Evolutionary conservation across 2,329 filamentous ascomycete genomes (phyloP), one percentile per base, ranked within the genome.

Genomic region (Davidsoniella eucalypti): DNA sequence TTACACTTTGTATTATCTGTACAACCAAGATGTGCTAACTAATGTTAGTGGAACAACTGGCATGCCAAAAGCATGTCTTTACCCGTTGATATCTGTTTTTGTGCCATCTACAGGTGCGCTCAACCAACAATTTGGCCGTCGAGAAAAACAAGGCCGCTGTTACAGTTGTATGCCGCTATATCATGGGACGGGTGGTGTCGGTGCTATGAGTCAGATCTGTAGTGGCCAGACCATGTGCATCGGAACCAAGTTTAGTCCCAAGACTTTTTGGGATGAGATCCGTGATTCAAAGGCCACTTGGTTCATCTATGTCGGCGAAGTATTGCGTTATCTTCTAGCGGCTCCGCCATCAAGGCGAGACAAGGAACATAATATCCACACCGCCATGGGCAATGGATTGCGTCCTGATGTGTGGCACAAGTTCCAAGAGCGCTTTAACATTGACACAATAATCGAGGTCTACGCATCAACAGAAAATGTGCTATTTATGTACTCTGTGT

Each of bases 301-400:
- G 58, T 84, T 87, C 56, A 76, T 83, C 16, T 88, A 88, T 58
- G 84, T 88, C 2, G 84, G 84, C 57, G 84, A 88, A 61, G 85
- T 81, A 0, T 75, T 83, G 5, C 73, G 84, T 0, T 88, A 87
- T 56, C 69, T 88, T 1, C 70, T 87, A 10, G 78, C 82, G 0
- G 74, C 75, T 1, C 81, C 82, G 2, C 74, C 75, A 0, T 75
- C 72, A n/a, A 69, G 75, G 0, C 68, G 76, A 5, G 79, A 83
- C 61, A 70, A 65, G 54, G 64, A 72, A 12, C 79, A 84, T 63
- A 66, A 65, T 3, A 68, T 82, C 9, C 69, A 70, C 53, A 64
- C 67, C 47, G 79, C 81, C 65, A 79, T 72, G 57, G 80, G 80
- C 52, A 84, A 84, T 58, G 80, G 80, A 1, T 67, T 83, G 57